These are phyloP conservation scores for Naganishia albida DNA, from an alignment of 1,284 basidiomycete species.

Conservation along the genomic window DNA sequence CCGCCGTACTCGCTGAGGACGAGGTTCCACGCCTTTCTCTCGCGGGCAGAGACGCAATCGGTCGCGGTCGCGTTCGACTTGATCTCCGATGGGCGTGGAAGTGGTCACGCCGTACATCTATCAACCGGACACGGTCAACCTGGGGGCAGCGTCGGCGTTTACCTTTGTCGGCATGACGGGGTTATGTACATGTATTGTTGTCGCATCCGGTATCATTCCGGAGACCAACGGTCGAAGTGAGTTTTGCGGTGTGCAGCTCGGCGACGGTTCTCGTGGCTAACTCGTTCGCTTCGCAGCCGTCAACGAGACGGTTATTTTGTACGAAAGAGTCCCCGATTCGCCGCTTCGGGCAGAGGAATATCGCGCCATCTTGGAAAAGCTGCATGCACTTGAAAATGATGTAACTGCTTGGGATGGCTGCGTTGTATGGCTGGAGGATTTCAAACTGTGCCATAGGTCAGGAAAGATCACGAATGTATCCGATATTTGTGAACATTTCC, in stretches of 20 bases:
- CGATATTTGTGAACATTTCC: too few relatives aligned
- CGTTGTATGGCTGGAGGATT: too few relatives aligned
- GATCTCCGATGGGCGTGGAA: constrained; percentile 23
- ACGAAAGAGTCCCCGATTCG: constrained; percentile 25
- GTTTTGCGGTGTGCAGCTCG: neutral
- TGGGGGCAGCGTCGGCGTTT: constrained; percentile 27
- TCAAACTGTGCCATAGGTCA: too few relatives aligned
- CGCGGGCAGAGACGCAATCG: constrained; percentile 32
- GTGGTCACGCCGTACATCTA: constrained; percentile 32
- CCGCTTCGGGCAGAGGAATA: constrained; percentile 15
- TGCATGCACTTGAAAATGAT: constrained; percentile 18
- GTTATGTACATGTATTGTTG: constrained; percentile 22
- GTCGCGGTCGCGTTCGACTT: constrained; percentile 25
- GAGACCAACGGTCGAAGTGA: constrained; percentile 34
- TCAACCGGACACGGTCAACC: constrained; percentile 22
- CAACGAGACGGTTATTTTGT: constrained; percentile 20
- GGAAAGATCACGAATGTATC: too few relatives aligned
- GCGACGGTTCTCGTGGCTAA: neutral
- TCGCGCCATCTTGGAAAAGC: constrained; percentile 8
- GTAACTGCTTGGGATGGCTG: neutral
- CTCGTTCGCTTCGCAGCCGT: neutral
- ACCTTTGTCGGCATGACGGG: constrained; percentile 30
- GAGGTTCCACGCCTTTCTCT: constrained; percentile 29
- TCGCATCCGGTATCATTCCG: constrained; percentile 26
- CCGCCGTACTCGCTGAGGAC: constrained; percentile 27